A percentile compares a stretch with the other conserved stretches of the same genome.
Conservation (phyloP, 805 yeast species). For the Ogataea parapolymorpha region DNA sequence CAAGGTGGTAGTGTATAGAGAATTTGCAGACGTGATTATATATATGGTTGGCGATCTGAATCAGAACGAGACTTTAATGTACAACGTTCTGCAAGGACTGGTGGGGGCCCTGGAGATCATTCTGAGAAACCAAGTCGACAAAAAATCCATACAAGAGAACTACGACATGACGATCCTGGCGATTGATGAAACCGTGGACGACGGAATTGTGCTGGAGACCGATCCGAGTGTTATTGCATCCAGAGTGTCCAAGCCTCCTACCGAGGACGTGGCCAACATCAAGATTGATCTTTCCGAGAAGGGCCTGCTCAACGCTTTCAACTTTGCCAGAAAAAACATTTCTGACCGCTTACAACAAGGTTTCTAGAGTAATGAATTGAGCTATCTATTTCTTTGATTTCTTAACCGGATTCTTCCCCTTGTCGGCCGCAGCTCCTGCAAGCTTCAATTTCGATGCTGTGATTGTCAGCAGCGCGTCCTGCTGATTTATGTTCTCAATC, state of each 20-base stretch:
- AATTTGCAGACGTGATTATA: conserved; percentile 69
- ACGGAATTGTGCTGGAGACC: conserved; percentile 87
- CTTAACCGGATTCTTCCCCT: conserved; percentile 11
- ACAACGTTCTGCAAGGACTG: conserved; percentile 71
- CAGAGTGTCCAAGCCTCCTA: conserved; percentile 86
- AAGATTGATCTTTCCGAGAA: conserved; percentile 68
- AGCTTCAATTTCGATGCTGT: conserved; percentile 72
- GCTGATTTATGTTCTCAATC: conserved; percentile 53
- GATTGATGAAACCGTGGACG: conserved; percentile 89
- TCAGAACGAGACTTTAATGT: conserved; percentile 83
- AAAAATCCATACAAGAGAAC: conserved; percentile 69
- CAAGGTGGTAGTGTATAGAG: conserved; percentile 82
- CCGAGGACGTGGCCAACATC: conserved; percentile 57
- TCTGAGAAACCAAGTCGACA: conserved; percentile 69
- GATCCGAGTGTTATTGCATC: conserved; percentile 85
- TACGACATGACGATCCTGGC: conserved; percentile 85
- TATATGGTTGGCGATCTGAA: conserved; percentile 69
- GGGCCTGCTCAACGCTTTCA: conserved; percentile 79
- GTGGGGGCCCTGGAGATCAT: conserved; percentile 79
- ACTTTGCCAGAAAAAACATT: conserved; percentile 74
- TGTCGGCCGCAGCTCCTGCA: conserved; percentile 33
- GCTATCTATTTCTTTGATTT: conserved; percentile 25
- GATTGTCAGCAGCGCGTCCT: conserved; percentile 62
- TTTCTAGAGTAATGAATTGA: conserved; percentile 21
- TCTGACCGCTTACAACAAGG: conserved; percentile 41